Conservation (phyloP, 2,329 filamentous ascomycete species). For the Volutella citrinella region DNA sequence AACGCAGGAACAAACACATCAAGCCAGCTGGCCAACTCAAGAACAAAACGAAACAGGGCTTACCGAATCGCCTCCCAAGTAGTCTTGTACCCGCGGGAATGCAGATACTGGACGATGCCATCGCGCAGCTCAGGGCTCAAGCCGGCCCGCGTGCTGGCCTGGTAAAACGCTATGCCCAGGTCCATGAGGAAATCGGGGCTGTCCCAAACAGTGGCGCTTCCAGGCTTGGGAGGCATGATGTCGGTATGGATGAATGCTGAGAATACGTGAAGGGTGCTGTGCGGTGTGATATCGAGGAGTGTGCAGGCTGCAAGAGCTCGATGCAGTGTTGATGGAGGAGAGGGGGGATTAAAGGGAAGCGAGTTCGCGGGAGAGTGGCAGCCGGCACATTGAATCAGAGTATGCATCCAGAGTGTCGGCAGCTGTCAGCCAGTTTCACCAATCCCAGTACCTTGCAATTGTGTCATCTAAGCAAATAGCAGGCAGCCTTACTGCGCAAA, state of each 20-base stretch:
- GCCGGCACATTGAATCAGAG: too few relatives aligned
- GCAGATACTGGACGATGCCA: constrained; percentile 31
- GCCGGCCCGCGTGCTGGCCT: constrained; percentile 22
- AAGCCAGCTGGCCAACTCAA: background rate
- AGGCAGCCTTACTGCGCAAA: too few relatives aligned
- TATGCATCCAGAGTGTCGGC: too few relatives aligned
- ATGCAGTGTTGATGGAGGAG: background rate
- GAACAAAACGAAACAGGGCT: constrained; percentile 14
- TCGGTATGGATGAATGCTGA: background rate
- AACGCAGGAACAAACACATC: constrained; percentile 1
- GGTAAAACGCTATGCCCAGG: constrained; percentile 32
- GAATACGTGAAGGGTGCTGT: background rate
- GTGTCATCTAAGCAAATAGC: too few relatives aligned
- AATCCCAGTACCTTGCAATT: too few relatives aligned
- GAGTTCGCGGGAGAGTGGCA: too few relatives aligned
- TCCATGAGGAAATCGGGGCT: constrained; percentile 32
- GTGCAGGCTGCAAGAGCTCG: too few relatives aligned
- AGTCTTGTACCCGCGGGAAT: constrained; percentile 30
- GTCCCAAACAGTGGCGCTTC: constrained; percentile 26
- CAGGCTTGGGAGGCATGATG: constrained; percentile 21
- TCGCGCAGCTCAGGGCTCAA: constrained; percentile 28
- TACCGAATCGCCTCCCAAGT: constrained; percentile 47
- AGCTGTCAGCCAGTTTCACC: too few relatives aligned
- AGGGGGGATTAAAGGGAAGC: background rate
- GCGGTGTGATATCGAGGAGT: too few relatives aligned